Percentiles rank a stretch among this genome's conserved stretches.
Evolutionary conservation across 768 basidiomycete species (phyloP).

Genomic region (Dioszegia aurantiaca): DNA sequence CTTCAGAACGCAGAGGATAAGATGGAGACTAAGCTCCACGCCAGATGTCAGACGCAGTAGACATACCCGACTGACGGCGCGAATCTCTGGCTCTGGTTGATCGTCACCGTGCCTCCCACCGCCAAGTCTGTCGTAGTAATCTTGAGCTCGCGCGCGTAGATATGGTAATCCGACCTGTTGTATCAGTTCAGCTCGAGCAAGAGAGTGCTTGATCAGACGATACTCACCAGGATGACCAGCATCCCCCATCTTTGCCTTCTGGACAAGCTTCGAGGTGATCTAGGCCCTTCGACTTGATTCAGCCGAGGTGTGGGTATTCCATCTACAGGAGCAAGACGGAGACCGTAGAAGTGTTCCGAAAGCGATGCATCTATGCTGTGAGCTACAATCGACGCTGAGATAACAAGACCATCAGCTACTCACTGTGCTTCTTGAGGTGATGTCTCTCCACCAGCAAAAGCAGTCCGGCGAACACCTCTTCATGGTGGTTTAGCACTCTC

Average conservation of each 20-base stretch:
- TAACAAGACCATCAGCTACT: constrained; percentile 35
- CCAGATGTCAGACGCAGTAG: too few relatives aligned
- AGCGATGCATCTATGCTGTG: constrained; percentile 76
- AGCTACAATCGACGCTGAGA: constrained; percentile 1
- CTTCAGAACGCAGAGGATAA: too few relatives aligned
- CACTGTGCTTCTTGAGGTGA: constrained; percentile 82
- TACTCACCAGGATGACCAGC: constrained; percentile 71
- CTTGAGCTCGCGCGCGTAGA: constrained; percentile 78
- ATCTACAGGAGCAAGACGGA: constrained; percentile 49
- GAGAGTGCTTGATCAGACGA: not conserved
- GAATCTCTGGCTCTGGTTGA: constrained; percentile 55
- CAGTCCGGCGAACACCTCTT: constrained; percentile 86
- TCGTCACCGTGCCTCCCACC: constrained; percentile 73
- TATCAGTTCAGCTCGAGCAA: not conserved
- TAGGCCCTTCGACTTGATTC: constrained; percentile 18
- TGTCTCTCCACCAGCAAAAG: constrained; percentile 88
- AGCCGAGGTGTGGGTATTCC: constrained; percentile 30
- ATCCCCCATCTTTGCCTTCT: constrained; percentile 70
- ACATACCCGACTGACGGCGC: constrained; percentile 24
- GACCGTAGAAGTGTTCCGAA: constrained; percentile 91
- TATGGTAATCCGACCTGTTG: constrained; percentile 84
- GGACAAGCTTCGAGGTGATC: constrained; percentile 58
- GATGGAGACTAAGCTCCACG: too few relatives aligned
- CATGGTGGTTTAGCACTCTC: constrained; percentile 86
- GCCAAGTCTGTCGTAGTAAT: constrained; percentile 84